Conservation (phyloP, 2,329 filamentous ascomycete species). For the Teratosphaeriaceae sp. region DNA sequence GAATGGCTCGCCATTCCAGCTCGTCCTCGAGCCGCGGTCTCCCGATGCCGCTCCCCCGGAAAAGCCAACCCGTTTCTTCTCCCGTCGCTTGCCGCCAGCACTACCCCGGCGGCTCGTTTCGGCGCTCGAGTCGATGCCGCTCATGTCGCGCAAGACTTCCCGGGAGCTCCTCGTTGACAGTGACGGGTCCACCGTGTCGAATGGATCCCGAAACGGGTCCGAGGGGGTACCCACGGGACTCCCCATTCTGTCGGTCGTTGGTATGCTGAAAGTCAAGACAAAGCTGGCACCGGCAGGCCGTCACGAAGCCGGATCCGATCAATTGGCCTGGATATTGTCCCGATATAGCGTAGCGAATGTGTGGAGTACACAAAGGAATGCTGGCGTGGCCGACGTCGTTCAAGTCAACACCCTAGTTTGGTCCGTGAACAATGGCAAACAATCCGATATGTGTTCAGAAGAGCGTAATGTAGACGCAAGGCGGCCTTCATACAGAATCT, state of each 20-base stretch:
- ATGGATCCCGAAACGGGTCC: conserved; percentile 6
- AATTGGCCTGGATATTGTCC: not conserved
- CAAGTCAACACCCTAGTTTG: too few relatives aligned
- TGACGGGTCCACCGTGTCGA: not conserved
- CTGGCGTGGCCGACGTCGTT: too few relatives aligned
- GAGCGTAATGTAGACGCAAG: too few relatives aligned
- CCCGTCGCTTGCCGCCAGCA: conserved; percentile 9
- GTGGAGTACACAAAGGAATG: conserved; percentile 1
- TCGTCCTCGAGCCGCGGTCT: conserved; percentile 8
- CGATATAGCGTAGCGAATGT: not conserved
- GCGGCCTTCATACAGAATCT: too few relatives aligned
- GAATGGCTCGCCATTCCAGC: conserved; percentile 5
- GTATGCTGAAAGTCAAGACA: conserved; percentile 1
- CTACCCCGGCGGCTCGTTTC: conserved; percentile 13
- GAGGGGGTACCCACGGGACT: conserved; percentile 3
- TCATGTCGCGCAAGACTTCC: conserved; percentile 3
- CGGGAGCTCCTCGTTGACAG: not conserved
- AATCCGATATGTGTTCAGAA: too few relatives aligned
- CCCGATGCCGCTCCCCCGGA: conserved; percentile 9
- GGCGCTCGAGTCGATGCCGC: conserved; percentile 10
- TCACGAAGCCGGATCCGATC: conserved; percentile 7
- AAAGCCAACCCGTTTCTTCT: conserved; percentile 20
- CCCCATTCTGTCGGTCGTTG: conserved; percentile 1
- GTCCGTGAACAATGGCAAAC: too few relatives aligned
- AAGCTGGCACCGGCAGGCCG: not conserved